These are phyloP conservation scores for Aspergillus sp. DNA, from an alignment of 2,329 filamentous ascomycete species.

Conservation along the genomic window DNA sequence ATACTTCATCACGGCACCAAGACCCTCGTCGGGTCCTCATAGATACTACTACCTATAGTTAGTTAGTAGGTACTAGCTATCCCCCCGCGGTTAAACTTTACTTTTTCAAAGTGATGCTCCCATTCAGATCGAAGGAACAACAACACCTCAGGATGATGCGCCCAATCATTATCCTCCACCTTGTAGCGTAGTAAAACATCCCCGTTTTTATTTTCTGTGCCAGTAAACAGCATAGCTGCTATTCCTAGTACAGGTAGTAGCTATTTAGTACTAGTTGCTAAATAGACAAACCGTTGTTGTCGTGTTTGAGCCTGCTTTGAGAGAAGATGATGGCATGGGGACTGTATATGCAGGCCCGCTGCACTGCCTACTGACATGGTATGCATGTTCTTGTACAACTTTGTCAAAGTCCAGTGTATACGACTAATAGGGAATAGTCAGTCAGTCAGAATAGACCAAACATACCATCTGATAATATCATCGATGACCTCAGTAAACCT, in stretches of 20 bases:
- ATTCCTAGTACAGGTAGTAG: not conserved
- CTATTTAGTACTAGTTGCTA: too few relatives aligned
- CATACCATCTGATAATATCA: not conserved
- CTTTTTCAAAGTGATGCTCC: slow-evolving; percentile 7
- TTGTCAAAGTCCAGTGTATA: not conserved
- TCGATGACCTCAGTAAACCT: not conserved
- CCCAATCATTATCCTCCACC: not conserved
- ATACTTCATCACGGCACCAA: not conserved
- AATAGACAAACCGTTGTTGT: not conserved
- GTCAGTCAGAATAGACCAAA: too few relatives aligned
- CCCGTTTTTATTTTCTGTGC: not conserved
- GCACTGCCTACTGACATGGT: not conserved
- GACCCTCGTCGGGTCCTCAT: not conserved
- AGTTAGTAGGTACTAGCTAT: too few relatives aligned
- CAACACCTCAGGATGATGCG: slow-evolving; percentile 1
- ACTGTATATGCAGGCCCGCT: not conserved
- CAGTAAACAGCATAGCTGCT: not conserved
- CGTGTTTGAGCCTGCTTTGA: not conserved
- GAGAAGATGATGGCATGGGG: not conserved
- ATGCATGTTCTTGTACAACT: not conserved
- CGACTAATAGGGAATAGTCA: too few relatives aligned
- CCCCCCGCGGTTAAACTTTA: not conserved
- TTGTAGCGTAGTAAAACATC: not conserved
- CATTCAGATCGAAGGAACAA: slow-evolving; percentile 6
- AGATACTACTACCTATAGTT: not conserved